Percentiles rank a stretch among this genome's conserved stretches.
These are phyloP conservation scores for Theileria parva DNA, from an alignment of 169 alveolate genomes.

Conservation along the genomic window DNA sequence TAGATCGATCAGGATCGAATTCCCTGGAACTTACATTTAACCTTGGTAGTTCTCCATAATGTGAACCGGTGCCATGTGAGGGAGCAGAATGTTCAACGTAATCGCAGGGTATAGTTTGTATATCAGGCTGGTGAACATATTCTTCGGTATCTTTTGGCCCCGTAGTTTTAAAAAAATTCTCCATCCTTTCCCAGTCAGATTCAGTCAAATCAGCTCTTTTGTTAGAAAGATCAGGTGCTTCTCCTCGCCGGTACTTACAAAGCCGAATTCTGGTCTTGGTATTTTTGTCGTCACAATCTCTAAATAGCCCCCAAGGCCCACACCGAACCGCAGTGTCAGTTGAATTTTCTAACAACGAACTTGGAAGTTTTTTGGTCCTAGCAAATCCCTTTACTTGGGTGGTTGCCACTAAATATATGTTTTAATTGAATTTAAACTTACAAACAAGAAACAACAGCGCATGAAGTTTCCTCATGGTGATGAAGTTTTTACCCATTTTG, in stretches of 20 bases:
- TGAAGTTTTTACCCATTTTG: neutral
- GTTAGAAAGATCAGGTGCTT: slow-evolving; percentile 3
- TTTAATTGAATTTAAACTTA: neutral
- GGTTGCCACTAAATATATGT: neutral
- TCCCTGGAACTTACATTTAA: too few species aligned
- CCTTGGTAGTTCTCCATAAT: neutral
- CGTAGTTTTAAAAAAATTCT: neutral
- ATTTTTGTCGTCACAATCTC: neutral
- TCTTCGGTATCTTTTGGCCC: neutral
- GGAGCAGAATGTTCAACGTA: neutral
- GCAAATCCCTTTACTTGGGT: neutral
- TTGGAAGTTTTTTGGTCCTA: neutral
- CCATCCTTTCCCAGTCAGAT: neutral
- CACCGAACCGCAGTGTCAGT: neutral
- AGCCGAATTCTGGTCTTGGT: neutral
- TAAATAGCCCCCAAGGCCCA: neutral
- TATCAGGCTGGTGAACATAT: slow-evolving; percentile 6
- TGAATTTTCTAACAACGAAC: neutral
- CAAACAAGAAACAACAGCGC: neutral
- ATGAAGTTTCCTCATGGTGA: neutral
- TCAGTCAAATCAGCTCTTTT: slow-evolving; percentile 12
- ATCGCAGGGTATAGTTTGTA: neutral
- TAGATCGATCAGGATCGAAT: neutral
- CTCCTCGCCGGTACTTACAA: slow-evolving; percentile 20
- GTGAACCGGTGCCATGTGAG: neutral